These are phyloP conservation scores for Chrysanthemum seticuspe DNA, from an alignment of 129 eudicot genomes.

Conservation along the genomic window DNA sequence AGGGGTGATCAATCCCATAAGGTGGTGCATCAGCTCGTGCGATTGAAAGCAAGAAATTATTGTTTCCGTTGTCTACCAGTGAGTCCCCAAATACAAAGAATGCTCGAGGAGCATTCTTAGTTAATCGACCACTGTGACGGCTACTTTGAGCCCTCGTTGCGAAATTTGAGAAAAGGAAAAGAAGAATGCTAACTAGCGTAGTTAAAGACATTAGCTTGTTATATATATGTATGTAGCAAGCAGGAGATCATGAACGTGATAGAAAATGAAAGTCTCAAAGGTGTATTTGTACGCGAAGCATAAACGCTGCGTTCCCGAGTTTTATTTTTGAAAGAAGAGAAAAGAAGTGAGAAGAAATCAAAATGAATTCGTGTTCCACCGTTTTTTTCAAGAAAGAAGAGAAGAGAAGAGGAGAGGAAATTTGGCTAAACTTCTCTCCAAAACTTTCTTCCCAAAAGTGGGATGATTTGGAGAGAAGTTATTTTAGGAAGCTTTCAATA, in stretches of 20 bases:
- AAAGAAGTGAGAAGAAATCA: too few species aligned
- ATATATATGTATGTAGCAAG: background rate
- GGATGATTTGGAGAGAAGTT: too few species aligned
- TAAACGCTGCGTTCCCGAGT: too few species aligned
- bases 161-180: background rate
- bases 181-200: background rate
- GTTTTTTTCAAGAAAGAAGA: too few species aligned
- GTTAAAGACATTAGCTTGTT: slow-evolving; percentile 10
- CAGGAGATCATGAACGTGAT: background rate
- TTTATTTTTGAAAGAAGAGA: too few species aligned
- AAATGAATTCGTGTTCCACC: too few species aligned
- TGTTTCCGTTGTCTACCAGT: slow-evolving; percentile 71
- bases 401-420: too few species aligned
- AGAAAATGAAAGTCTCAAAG: background rate
- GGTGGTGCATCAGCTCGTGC: slow-evolving; percentile 77
- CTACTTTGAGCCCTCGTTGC: background rate
- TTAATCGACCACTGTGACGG: background rate
- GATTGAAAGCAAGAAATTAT: slow-evolving; percentile 49
- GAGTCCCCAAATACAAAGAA: slow-evolving; percentile 80
- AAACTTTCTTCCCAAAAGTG: too few species aligned
- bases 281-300: slow-evolving; percentile 6
- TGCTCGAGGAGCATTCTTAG: slow-evolving; percentile 31
- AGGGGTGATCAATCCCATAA: slow-evolving; percentile 61
- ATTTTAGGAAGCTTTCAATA: too few species aligned
- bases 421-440: too few species aligned